These are phyloP conservation scores for Cryphonectria parasitica DNA, from an alignment of 2,329 filamentous ascomycete species.

Conservation along the genomic window DNA sequence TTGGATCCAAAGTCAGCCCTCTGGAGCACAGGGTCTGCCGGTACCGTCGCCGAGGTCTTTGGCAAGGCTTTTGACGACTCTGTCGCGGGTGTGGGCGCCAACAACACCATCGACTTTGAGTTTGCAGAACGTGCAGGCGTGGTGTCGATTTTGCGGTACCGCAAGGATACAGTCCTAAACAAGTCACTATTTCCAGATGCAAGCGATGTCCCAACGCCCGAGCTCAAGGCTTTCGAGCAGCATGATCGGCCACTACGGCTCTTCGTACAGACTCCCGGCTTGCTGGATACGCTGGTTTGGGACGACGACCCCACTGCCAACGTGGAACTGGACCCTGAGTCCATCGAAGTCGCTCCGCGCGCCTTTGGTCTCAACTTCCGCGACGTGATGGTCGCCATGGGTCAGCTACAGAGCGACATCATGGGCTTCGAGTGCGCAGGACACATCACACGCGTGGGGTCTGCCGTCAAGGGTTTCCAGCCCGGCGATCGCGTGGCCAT, in stretches of 20 bases:
- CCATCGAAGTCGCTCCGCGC: slow-evolving; percentile 28
- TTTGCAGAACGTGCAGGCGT: not conserved
- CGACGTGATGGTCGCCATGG: slow-evolving; percentile 30
- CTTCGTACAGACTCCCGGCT: slow-evolving; percentile 27
- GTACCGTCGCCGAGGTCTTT: not conserved
- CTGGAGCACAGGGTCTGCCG: slow-evolving; percentile 2
- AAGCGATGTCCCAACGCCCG: slow-evolving; percentile 25
- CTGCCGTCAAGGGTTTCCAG: slow-evolving; percentile 20
- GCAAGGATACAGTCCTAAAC: not conserved
- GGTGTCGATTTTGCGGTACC: not conserved
- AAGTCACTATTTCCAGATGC: slow-evolving; percentile 5
- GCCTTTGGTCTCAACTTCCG: slow-evolving; percentile 28
- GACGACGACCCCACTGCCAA: slow-evolving; percentile 26
- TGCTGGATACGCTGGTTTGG: slow-evolving; percentile 29
- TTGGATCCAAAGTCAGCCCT: slow-evolving; percentile 31
- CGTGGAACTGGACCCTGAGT: slow-evolving; percentile 18
- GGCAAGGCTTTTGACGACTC: not conserved
- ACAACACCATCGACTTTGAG: not conserved
- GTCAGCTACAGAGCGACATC: slow-evolving; percentile 32
- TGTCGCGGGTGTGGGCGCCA: not conserved
- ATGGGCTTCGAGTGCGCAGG: slow-evolving; percentile 37
- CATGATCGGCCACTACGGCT: slow-evolving; percentile 10
- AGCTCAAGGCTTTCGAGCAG: slow-evolving; percentile 27
- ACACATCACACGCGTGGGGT: slow-evolving; percentile 29
- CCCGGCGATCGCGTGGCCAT: slow-evolving; percentile 24